Conservation (phyloP, 768 basidiomycete species). For the Chlorophyllum brunneum region DNA sequence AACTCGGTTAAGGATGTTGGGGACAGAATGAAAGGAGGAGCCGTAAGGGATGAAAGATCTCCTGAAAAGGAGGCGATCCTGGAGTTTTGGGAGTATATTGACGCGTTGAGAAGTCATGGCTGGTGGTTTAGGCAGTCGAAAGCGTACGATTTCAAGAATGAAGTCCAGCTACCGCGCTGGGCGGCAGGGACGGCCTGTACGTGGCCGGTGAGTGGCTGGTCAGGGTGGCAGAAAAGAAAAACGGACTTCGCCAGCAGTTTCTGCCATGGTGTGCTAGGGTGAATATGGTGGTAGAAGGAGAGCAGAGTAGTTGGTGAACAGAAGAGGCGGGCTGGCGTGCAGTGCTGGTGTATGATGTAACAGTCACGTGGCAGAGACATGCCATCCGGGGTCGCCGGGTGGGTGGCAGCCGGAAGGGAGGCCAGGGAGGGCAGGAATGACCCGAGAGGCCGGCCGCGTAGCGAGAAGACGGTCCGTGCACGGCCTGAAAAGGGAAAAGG, state of each 20-base stretch:
- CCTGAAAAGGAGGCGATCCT: slow-evolving; percentile 87
- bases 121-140: slow-evolving; percentile 6
- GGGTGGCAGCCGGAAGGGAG: background rate
- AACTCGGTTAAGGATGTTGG: slow-evolving; percentile 91
- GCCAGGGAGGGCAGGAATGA: background rate
- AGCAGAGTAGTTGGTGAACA: background rate
- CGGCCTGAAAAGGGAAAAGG: background rate
- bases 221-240: background rate
- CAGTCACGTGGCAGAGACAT: background rate
- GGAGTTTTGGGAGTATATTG: slow-evolving; percentile 12
- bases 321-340: background rate
- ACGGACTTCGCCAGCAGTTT: slow-evolving; percentile 27
- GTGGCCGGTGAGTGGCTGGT: slow-evolving; percentile 6
- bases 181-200: slow-evolving; percentile 77
- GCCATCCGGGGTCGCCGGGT: background rate
- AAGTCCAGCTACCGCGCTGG: slow-evolving; percentile 85
- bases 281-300: background rate
- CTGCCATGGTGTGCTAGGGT: slow-evolving; percentile 18
- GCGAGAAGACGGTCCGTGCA: slow-evolving; percentile 11
- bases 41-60: slow-evolving; percentile 80
- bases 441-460: background rate
- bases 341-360: slow-evolving; percentile 7
- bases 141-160: slow-evolving; percentile 86
- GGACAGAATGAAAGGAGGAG: slow-evolving; percentile 89
- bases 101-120: background rate